Evolutionary conservation across 495 filamentous ascomycete species (phyloP), one percentile per base, ranked within the genome.

Genomic region (Parmelia sp.): DNA sequence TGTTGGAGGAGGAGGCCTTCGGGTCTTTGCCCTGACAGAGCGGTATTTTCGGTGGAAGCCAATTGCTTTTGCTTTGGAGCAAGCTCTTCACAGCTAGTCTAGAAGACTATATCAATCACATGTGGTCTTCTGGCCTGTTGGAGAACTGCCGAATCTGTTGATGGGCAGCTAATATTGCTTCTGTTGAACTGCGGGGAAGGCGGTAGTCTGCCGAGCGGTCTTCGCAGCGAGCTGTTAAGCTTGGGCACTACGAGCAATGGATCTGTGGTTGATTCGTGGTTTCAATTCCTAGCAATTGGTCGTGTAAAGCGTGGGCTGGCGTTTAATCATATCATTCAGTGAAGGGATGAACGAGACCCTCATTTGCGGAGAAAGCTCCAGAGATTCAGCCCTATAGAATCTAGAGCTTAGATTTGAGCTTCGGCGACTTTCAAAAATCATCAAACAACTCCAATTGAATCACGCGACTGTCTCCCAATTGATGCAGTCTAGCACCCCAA

Each of bases 1-100:
- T n/a, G 37, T 45, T 57, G 61, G 58, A 58, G 58, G 58, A 40
- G 56, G 58, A 61, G 49, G 33, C 44, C 39, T 49, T 49, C 23
- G 40, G 55, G 45, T 35, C 61, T 58, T 55, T 55, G 17, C 29
- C 51, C 12, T 1, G 29, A 33, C 3, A 9, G 51, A 10, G 51
- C 27, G 15, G 51, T 33, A 33, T n/a, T n/a, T 21, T 47, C 4
- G 10, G 23, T 55, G 0, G 19, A 53, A 7, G 29, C 51, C 51
- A 55, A 35, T 33, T 35, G 51, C 19, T 53, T 53, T 53, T 53
- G 11, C 25, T 17, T 8, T 31, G 12, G 25, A 31, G 27, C 49
- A 53, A 53, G 1, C 4, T 15, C 14, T 29, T 6, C 27, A 53
- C 25, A 1, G 3, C 15, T 33, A 55, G 51, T 7, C 15, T 53